Evolutionary conservation across 495 filamentous ascomycete genomes (phyloP).

Genomic region (Penicillium coffeae): DNA sequence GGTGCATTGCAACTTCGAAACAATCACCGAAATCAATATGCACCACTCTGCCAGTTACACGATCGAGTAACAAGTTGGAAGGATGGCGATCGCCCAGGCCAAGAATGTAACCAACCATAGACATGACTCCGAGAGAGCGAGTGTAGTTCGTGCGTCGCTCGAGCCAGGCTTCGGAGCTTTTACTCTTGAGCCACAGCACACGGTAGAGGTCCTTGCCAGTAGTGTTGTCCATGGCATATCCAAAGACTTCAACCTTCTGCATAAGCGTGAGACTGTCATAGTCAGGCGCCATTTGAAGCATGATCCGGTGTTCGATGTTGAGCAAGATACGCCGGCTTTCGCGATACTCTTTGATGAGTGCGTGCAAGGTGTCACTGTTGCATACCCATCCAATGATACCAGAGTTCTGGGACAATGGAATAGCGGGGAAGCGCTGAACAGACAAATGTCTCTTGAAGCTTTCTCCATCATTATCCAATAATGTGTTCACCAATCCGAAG

Average conservation of each 20-base stretch:
- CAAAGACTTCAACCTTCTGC: constrained; percentile 99
- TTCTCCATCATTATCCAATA: constrained; percentile 86
- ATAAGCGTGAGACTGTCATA: constrained; percentile 97
- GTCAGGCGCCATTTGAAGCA: constrained; percentile 99
- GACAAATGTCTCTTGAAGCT: constrained; percentile 95
- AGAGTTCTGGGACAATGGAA: constrained; percentile 92
- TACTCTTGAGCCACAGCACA: constrained; percentile 96
- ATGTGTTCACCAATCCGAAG: constrained; percentile 92
- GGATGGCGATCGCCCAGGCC: constrained; percentile 95
- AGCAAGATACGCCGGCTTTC: constrained; percentile 95
- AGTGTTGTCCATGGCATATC: constrained; percentile 97
- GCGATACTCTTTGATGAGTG: constrained; percentile 93
- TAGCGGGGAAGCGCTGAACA: constrained; percentile 91
- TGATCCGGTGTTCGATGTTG: constrained; percentile 98
- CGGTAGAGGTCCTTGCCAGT: constrained; percentile 98
- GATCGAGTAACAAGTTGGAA: constrained; percentile 94
- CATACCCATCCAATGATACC: constrained; percentile 96
- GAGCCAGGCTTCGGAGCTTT: constrained; percentile 95
- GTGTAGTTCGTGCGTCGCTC: constrained; percentile 97
- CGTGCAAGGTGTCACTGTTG: constrained; percentile 94
- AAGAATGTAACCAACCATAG: constrained; percentile 99
- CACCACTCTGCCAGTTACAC: constrained; percentile 90
- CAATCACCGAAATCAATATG: constrained; percentile 99
- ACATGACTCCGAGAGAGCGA: constrained; percentile 95
- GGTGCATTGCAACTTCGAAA: constrained; percentile 99